Conservation (phyloP, 1,284 basidiomycete genomes). For the Afroboletus lepidellus region DNA sequence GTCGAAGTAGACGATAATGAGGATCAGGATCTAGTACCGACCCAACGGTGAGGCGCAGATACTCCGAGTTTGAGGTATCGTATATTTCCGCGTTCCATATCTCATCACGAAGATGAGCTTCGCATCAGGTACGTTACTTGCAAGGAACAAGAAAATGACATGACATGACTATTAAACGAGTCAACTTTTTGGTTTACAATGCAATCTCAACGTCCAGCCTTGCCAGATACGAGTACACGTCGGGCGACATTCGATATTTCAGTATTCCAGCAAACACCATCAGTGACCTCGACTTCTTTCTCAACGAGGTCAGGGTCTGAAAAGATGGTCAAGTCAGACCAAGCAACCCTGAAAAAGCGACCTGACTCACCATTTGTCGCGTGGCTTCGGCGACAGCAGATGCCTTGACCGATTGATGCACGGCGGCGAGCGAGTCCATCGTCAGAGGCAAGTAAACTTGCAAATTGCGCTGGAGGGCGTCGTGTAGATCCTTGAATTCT, state of each 20-base stretch:
- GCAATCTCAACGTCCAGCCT: slow-evolving; percentile 77
- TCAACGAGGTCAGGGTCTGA: slow-evolving; percentile 59
- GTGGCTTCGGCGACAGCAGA: slow-evolving; percentile 70
- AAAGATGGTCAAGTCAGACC: slow-evolving; percentile 7
- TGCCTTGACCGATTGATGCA: slow-evolving; percentile 77
- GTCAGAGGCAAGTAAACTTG: slow-evolving; percentile 86
- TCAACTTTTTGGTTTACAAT: slow-evolving; percentile 38
- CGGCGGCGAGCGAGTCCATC: slow-evolving; percentile 89
- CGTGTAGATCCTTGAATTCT: slow-evolving; percentile 85
- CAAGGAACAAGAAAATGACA: not conserved
- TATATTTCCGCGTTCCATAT: not conserved
- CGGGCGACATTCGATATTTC: slow-evolving; percentile 85
- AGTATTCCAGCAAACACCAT: slow-evolving; percentile 88
- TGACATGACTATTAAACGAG: not conserved
- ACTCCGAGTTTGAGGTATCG: not conserved
- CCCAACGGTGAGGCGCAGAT: slow-evolving; percentile 36
- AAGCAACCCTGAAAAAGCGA: not conserved
- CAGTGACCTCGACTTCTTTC: slow-evolving; percentile 75
- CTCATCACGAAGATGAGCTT: not conserved
- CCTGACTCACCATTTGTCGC: slow-evolving; percentile 68
- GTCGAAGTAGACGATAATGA: slow-evolving; percentile 29
- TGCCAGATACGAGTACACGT: slow-evolving; percentile 88
- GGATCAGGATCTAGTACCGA: slow-evolving; percentile 36
- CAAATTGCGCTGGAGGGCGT: slow-evolving; percentile 87
- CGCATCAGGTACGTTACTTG: slow-evolving; percentile 17